These are phyloP conservation scores for Phaeodactylum tricornutum DNA, from an alignment of 108 stramenopile species.

Conservation along the genomic window DNA sequence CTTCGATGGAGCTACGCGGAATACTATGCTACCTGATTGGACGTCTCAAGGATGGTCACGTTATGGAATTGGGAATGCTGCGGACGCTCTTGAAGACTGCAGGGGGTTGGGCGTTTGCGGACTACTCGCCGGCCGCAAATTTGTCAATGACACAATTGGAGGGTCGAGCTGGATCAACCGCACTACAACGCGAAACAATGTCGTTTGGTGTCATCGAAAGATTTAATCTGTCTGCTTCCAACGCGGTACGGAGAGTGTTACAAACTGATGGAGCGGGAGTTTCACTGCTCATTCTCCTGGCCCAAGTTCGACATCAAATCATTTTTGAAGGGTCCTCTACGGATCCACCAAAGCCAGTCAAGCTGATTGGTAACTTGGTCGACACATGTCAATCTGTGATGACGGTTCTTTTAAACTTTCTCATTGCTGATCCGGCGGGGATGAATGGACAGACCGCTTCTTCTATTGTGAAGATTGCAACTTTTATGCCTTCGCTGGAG, in stretches of 20 bases:
- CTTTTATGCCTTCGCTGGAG: conserved; percentile 43
- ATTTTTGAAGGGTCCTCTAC: no score
- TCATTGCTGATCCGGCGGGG: conserved; percentile 33
- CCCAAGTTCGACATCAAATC: conserved; percentile 53
- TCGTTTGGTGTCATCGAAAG: conserved; percentile 79
- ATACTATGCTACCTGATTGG: conserved; percentile 53
- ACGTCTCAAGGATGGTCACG: conserved; percentile 47
- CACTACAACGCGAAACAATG: conserved; percentile 72
- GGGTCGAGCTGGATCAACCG: conserved; percentile 53
- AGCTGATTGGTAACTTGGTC: conserved; percentile 70
- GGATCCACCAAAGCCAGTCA: conserved; percentile 46
- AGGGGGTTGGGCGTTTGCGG: conserved; percentile 73
- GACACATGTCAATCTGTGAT: conserved; percentile 68
- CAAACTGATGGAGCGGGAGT: conserved; percentile 62
- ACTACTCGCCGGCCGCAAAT: conserved; percentile 67
- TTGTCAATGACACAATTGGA: conserved; percentile 66
- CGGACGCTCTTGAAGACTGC: conserved; percentile 64
- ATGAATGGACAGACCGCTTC: conserved; percentile 4
- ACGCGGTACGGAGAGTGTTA: conserved; percentile 39
- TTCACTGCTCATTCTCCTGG: conserved; percentile 60
- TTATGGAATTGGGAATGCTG: conserved; percentile 73
- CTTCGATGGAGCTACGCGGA: conserved; percentile 68
- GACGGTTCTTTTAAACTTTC: conserved; percentile 65
- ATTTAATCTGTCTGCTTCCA: conserved; percentile 34
- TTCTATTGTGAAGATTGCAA: conserved; percentile 37